phyloP scores from a whole-genome alignment of 306 rosid species.

The Rosa multiflora region DNA sequence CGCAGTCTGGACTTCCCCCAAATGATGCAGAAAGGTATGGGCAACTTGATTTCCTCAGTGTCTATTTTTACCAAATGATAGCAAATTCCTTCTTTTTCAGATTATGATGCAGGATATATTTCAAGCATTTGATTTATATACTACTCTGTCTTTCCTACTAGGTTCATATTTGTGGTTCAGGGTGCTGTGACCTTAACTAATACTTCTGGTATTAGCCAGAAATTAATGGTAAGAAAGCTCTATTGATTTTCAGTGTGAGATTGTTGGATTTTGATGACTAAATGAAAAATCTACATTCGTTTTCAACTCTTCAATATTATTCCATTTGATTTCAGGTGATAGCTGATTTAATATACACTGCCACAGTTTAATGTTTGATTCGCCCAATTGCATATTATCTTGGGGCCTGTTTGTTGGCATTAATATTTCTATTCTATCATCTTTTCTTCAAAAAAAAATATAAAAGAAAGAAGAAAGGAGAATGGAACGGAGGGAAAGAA shows the following conservation, averaged over 20 bases:
- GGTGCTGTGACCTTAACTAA: constrained; percentile 59
- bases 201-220: constrained; percentile 37
- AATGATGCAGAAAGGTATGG: constrained; percentile 71
- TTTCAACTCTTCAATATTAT: not conserved
- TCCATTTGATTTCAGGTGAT: not conserved
- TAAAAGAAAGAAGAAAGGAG: too few species aligned
- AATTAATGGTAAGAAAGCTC: constrained; percentile 50
- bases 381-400: not conserved
- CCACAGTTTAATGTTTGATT: not conserved
- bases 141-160: constrained; percentile 37
- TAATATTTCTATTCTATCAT: too few species aligned
- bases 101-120: constrained; percentile 15
- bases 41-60: not conserved
- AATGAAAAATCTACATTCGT: not conserved
- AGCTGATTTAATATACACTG: not conserved
- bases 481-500: too few species aligned
- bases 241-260: constrained; percentile 20
- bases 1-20: constrained; percentile 60
- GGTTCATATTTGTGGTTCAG: constrained; percentile 85
- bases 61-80: constrained; percentile 5
- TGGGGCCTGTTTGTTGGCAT: too few species aligned
- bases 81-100: not conserved
- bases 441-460: too few species aligned
- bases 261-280: constrained; percentile 8
- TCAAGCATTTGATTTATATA: constrained; percentile 5